These are phyloP conservation scores for Aureobasidium zeae DNA, from an alignment of 2,329 filamentous ascomycete species.

Conservation along the genomic window DNA sequence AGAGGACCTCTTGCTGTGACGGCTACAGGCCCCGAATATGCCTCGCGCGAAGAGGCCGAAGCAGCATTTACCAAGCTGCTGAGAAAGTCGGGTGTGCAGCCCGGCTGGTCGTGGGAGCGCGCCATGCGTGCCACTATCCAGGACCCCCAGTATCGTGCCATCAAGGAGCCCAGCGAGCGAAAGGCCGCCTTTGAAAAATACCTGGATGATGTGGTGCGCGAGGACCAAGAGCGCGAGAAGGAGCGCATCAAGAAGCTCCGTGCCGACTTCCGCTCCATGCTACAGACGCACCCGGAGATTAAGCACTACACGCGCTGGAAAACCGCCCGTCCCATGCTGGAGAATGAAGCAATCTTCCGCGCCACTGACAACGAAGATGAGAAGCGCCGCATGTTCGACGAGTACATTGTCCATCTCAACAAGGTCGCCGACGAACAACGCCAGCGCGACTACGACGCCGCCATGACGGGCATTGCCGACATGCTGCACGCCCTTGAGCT, in stretches of 20 bases:
- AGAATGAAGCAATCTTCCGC: constrained; percentile 90
- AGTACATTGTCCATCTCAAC: constrained; percentile 80
- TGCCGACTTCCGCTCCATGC: constrained; percentile 90
- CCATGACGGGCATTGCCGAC: constrained; percentile 71
- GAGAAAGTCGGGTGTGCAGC: constrained; percentile 72
- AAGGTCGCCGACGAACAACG: constrained; percentile 71
- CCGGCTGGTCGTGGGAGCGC: constrained; percentile 90
- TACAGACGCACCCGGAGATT: constrained; percentile 93
- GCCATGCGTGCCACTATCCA: constrained; percentile 76
- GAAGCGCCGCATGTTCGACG: constrained; percentile 81
- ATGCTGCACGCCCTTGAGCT: constrained; percentile 72
- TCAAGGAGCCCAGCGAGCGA: constrained; percentile 86
- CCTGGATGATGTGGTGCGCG: constrained; percentile 74
- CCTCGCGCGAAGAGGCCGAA: constrained; percentile 77
- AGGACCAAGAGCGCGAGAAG: constrained; percentile 91
- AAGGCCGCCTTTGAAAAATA: constrained; percentile 92
- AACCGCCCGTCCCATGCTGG: constrained; percentile 86
- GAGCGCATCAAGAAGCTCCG: constrained; percentile 87
- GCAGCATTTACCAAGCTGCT: constrained; percentile 87
- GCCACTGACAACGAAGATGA: constrained; percentile 82
- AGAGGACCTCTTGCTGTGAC: constrained; percentile 28
- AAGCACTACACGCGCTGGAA: constrained; percentile 96
- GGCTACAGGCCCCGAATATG: constrained; percentile 55
- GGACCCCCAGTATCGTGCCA: constrained; percentile 83
- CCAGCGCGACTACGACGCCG: constrained; percentile 60